These are phyloP conservation scores for Cymodocea nodosa DNA, from an alignment of 116 monocot genomes.

Conservation along the genomic window DNA sequence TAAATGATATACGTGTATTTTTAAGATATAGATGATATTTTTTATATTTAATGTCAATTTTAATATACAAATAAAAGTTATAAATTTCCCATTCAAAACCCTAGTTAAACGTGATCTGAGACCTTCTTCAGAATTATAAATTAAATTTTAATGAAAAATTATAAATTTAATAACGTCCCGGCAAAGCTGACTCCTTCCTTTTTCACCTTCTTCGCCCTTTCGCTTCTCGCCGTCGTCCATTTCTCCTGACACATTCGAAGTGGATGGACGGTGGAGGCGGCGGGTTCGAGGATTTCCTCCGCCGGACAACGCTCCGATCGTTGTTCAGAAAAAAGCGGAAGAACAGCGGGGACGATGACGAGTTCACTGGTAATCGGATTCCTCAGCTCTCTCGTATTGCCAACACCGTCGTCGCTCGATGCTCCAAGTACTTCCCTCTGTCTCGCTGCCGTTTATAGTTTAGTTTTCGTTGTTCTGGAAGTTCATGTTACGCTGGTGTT, in stretches of 20 bases:
- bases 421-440: constrained; percentile 31
- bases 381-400: constrained; percentile 54
- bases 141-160: too few relatives aligned
- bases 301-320: constrained; percentile 12
- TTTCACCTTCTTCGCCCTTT: neutral
- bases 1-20: too few relatives aligned
- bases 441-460: neutral
- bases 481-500: too few relatives aligned
- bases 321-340: constrained; percentile 2
- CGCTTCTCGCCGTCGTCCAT: neutral
- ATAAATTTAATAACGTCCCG: too few relatives aligned
- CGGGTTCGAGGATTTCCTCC: constrained; percentile 14
- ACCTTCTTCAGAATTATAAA: too few relatives aligned
- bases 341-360: constrained; percentile 7
- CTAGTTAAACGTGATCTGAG: too few relatives aligned
- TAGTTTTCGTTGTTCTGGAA: neutral
- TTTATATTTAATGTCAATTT: too few relatives aligned
- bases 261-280: constrained; percentile 8
- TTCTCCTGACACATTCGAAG: neutral
- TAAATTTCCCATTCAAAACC: too few relatives aligned
- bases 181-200: neutral
- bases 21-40: too few relatives aligned
- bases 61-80: too few relatives aligned
- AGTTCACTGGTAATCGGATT: constrained; percentile 10
- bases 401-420: constrained; percentile 60